Percentiles rank a stretch among this genome's conserved stretches.
These are phyloP conservation scores for Ustilago lituana DNA, from an alignment of 1,284 basidiomycete genomes.

Conservation along the genomic window DNA sequence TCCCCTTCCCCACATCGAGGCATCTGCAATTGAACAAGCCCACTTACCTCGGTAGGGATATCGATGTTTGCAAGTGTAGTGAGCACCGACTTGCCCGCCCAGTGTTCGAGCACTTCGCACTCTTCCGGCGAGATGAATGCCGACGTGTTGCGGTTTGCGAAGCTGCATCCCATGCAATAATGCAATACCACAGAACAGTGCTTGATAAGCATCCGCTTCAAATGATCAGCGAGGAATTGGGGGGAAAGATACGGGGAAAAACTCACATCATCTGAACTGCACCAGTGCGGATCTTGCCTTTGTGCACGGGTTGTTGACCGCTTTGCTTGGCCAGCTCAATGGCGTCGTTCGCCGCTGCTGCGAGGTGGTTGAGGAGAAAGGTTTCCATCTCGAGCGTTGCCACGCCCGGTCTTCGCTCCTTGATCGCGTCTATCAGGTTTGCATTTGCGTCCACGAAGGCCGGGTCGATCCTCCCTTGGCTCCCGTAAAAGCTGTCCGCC, in stretches of 20 bases:
- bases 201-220: too few species aligned
- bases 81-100: conserved; percentile 73
- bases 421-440: conserved; percentile 74
- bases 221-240: too few species aligned
- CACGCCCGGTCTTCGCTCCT: conserved; percentile 28
- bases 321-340: conserved; percentile 22
- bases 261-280: conserved; percentile 78
- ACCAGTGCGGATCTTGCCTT: conserved; percentile 75
- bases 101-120: conserved; percentile 75
- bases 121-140: conserved; percentile 80
- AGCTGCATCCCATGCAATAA: conserved; percentile 63
- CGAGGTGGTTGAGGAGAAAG: conserved; percentile 63
- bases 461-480: conserved; percentile 78
- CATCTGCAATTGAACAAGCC: neutral
- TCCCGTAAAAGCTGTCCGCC: conserved; percentile 77
- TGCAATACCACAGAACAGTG: too few species aligned
- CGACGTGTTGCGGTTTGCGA: conserved; percentile 78
- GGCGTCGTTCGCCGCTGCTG: conserved; percentile 44
- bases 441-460: conserved; percentile 81
- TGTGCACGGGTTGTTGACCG: conserved; percentile 33
- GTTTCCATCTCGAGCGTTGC: conserved; percentile 71
- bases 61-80: conserved; percentile 69
- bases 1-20: too few species aligned
- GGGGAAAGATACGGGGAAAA: too few species aligned
- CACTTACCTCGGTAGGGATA: conserved; percentile 48